Base-by-base conservation (phyloP, 345 rosid genomes). In the Brassica cretica region DNA sequence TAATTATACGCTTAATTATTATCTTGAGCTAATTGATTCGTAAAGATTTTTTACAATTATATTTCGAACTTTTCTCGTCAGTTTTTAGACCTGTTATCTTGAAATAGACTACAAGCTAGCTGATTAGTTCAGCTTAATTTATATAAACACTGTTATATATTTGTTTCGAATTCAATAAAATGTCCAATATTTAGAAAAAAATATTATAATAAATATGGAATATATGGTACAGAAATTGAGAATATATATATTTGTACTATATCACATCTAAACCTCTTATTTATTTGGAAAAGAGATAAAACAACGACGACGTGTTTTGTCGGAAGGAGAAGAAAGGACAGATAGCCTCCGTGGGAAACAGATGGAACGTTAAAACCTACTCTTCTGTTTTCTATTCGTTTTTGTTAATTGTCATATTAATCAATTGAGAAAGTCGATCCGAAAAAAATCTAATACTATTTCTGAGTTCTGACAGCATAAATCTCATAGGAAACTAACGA, bases 261-360 rank as follows among this genome's bases (percentile, higher is more conserved):
- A 24, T 9, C 16, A 61, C 35, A 61, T 55, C 5, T 66, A 55
- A 66, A 33, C 6, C 27, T 75, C 41, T 41, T 8, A 68, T 25
- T 41, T 27, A 62, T 62, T 62, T 29, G 16, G 4, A 35, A 56
- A n/a, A 12, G 29, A 18, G 0, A 6, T n/a, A 25, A 15, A 11
- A 29, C 19, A 49, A 64, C 55, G 74, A 61, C 53, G 81, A 81
- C 70, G 78, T 76, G 81, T 70, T 75, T 44, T 72, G 83, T 84
- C 73, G 76, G 83, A 59, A 70, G 79, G 74, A 80, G 68, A 65
- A 64, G 83, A 80, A 29, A 71, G 37, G 83, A 80, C 80, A 70
- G 83, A 80, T 80, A 59, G 80, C 68, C 63, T 64, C 72, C 72
- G 7, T 32, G 51, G 70, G 67, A 69, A 74, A 75, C 79, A 64